Percentiles rank a stretch among this genome's conserved stretches.
phyloP scores from a whole-genome alignment of 1,139 yeast species.

The Scheffersomyces cryptocercus region DNA sequence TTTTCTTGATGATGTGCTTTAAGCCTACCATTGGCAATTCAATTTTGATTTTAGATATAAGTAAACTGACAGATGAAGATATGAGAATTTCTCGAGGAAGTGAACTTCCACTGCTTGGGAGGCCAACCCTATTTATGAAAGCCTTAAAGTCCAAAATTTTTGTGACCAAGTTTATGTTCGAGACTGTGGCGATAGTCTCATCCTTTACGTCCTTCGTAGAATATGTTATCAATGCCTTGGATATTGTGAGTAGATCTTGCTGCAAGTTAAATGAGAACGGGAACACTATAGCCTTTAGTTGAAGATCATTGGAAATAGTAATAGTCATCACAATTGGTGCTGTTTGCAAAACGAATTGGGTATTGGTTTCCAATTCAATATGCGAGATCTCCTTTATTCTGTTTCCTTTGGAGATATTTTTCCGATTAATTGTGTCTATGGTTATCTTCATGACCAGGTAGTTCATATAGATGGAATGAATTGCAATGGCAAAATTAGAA shows the following conservation, averaged over 20 bases:
- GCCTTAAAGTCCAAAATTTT: slow-evolving; percentile 26
- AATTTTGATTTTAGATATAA: slow-evolving; percentile 18
- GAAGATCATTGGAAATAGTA: slow-evolving; percentile 8
- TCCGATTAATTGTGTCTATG: slow-evolving; percentile 1
- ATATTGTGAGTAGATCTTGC: slow-evolving; percentile 30
- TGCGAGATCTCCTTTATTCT: background rate
- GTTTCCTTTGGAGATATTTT: background rate
- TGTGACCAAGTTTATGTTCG: slow-evolving; percentile 20
- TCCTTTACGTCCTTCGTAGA: slow-evolving; percentile 8
- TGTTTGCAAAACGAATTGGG: slow-evolving; percentile 33
- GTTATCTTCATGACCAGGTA: slow-evolving; percentile 7
- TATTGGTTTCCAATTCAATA: background rate
- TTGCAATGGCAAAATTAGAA: slow-evolving; percentile 12
- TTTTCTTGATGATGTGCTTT: slow-evolving; percentile 12
- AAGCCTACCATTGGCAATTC: slow-evolving; percentile 14
- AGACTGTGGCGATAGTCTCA: slow-evolving; percentile 19
- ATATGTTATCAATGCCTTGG: slow-evolving; percentile 21
- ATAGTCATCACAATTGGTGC: slow-evolving; percentile 23
- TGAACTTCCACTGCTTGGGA: slow-evolving; percentile 4
- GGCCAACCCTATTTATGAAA: slow-evolving; percentile 17
- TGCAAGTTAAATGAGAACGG: slow-evolving; percentile 41
- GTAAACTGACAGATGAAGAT: slow-evolving; percentile 18
- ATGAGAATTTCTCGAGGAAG: slow-evolving; percentile 16
- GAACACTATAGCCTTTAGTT: slow-evolving; percentile 23
- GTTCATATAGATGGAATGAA: slow-evolving; percentile 7